Evolutionary conservation across 345 rosid species (phyloP).

Genomic region (Pseudoturritis turrita): DNA sequence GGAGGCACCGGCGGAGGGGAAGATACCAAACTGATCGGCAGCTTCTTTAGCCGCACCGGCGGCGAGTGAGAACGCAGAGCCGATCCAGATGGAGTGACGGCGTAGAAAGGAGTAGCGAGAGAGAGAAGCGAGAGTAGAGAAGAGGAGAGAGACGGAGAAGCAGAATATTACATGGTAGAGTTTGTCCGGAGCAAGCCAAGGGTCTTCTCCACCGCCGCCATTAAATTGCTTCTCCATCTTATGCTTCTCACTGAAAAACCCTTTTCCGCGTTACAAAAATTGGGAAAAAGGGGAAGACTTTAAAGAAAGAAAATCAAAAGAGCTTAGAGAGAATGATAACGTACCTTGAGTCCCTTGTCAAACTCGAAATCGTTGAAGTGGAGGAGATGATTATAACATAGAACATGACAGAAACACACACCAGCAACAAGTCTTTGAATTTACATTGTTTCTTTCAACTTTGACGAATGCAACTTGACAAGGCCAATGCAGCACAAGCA

Average conservation of each 20-base stretch:
- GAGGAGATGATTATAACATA: too few species aligned
- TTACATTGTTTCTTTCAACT: background rate
- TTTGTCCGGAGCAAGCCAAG: constrained; percentile 87
- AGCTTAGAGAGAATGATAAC: background rate
- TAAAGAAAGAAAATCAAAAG: background rate
- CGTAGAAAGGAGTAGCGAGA: constrained; percentile 54
- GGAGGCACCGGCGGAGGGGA: constrained; percentile 90
- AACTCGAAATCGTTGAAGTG: background rate
- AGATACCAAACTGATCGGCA: constrained; percentile 73
- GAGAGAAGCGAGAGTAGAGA: constrained; percentile 53
- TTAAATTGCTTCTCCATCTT: constrained; percentile 13
- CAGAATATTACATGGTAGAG: constrained; percentile 83
- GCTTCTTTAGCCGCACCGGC: constrained; percentile 94
- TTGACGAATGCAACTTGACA: background rate
- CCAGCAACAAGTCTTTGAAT: too few species aligned
- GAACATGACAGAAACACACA: too few species aligned
- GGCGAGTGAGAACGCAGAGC: constrained; percentile 65
- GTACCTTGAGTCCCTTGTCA: background rate
- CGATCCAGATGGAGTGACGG: constrained; percentile 51
- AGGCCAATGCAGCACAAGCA: background rate
- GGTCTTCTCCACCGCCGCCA: constrained; percentile 42
- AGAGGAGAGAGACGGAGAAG: constrained; percentile 53
- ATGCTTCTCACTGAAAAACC: background rate
- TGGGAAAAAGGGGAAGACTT: background rate
- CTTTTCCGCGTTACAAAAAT: background rate